These are phyloP conservation scores for Keqinozyma sinolaborantium DNA, from an alignment of 1,139 yeast genomes.

Conservation along the genomic window DNA sequence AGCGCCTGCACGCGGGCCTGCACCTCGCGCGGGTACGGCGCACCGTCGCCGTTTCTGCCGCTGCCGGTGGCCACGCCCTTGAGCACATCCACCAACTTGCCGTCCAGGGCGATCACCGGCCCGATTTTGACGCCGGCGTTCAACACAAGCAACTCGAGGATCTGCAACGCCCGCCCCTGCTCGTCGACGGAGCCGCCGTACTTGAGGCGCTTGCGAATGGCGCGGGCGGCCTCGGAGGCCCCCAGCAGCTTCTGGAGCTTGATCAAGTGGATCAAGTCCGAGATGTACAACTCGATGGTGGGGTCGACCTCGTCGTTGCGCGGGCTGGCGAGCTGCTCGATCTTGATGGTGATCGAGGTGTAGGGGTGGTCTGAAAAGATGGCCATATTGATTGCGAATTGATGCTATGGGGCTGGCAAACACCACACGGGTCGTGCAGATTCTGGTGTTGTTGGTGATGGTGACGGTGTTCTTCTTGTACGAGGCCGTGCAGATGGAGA, in stretches of 20 bases:
- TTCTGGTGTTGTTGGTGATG: conserved; percentile 3
- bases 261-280: conserved; percentile 37
- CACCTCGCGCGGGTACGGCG: conserved; percentile 40
- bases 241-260: conserved; percentile 40
- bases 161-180: conserved; percentile 62
- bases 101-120: conserved; percentile 62
- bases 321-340: conserved; percentile 39
- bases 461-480: conserved; percentile 5
- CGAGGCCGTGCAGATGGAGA: conserved; percentile 1
- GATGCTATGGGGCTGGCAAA: not conserved
- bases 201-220: conserved; percentile 81
- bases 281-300: conserved; percentile 30
- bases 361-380: conserved; percentile 38
- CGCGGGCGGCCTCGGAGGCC: conserved; percentile 83
- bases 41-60: conserved; percentile 37
- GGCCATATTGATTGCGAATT: conserved; percentile 24
- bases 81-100: conserved; percentile 65
- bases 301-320: conserved; percentile 34
- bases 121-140: conserved; percentile 61
- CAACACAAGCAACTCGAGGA: conserved; percentile 72
- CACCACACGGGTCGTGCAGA: not conserved
- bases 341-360: conserved; percentile 43
- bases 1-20: conserved; percentile 42
- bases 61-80: conserved; percentile 41
- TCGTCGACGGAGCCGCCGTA: conserved; percentile 62